phyloP scores from a whole-genome alignment of 345 rosid genomes.

The Citrus sp. region DNA sequence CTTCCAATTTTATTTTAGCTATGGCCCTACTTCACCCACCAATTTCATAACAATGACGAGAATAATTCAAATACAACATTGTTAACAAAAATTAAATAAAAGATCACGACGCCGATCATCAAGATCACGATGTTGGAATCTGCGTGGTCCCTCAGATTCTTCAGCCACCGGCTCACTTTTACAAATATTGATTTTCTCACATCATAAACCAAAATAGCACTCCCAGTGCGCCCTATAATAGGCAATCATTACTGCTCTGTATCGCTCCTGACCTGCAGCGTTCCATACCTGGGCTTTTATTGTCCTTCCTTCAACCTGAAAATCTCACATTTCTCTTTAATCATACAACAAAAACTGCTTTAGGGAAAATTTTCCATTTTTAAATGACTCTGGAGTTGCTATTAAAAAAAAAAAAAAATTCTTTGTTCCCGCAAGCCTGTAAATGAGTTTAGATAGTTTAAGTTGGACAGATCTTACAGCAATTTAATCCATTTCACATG shows the following conservation, averaged over 20 bases:
- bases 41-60: no score
- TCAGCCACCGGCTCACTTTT: slow-evolving; percentile 87
- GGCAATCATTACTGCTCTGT: slow-evolving; percentile 64
- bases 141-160: slow-evolving; percentile 93
- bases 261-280: no score
- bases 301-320: slow-evolving; percentile 88
- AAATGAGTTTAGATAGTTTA: no score
- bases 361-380: slow-evolving; percentile 25
- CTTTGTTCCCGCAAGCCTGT: background rate
- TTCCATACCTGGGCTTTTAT: slow-evolving; percentile 98
- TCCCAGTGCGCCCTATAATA: slow-evolving; percentile 89
- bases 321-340: background rate
- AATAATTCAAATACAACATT: no score
- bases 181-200: slow-evolving; percentile 86
- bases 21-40: no score
- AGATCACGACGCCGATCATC: slow-evolving; percentile 51
- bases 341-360: slow-evolving; percentile 50
- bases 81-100: background rate
- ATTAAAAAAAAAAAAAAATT: no score
- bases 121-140: slow-evolving; percentile 90
- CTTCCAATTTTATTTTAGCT: no score
- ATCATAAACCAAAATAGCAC: slow-evolving; percentile 82
- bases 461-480: no score
- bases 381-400: background rate
- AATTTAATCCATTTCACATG: no score